Percentiles rank a stretch among this genome's conserved stretches.
These are phyloP conservation scores for Mycena amicta DNA, from an alignment of 768 basidiomycete genomes.

Conservation along the genomic window DNA sequence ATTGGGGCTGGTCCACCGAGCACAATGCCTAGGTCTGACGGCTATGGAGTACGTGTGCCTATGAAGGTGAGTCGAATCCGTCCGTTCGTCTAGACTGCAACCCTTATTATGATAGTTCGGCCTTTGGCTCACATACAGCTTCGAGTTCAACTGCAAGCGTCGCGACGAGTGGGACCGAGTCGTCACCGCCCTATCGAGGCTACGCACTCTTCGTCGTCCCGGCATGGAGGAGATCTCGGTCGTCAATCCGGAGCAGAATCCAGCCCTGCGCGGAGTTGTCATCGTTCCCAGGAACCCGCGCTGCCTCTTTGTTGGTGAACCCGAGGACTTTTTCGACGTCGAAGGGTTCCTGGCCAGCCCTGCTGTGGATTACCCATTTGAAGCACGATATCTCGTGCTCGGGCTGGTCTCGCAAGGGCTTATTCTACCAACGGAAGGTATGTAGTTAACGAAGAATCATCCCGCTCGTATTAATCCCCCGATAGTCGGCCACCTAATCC, in stretches of 20 bases:
- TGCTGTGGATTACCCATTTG: constrained; percentile 6
- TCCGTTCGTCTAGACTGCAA: no score
- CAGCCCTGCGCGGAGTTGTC: neutral
- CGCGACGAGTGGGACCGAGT: constrained; percentile 7
- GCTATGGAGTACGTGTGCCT: constrained; percentile 1
- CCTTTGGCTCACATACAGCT: constrained; percentile 21
- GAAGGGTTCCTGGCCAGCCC: neutral
- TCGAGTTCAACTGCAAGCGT: constrained; percentile 7
- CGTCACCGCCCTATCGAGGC: constrained; percentile 8
- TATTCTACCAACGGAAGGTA: constrained; percentile 14
- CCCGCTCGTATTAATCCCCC: no score
- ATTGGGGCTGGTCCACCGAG: constrained; percentile 1
- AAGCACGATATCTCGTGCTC: constrained; percentile 14
- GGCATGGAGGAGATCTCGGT: constrained; percentile 13
- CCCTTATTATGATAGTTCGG: constrained; percentile 9
- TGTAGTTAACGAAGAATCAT: no score
- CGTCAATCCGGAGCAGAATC: neutral
- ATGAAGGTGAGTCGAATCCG: constrained; percentile 16
- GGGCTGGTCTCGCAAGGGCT: constrained; percentile 22
- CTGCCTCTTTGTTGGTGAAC: neutral
- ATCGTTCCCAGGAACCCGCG: neutral
- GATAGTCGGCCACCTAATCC: constrained; percentile 15
- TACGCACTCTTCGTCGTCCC: constrained; percentile 14
- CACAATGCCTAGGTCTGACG: constrained; percentile 8
- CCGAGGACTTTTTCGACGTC: neutral